Conservation (phyloP, 176 grass and related monocot species). For the Thalia dealbata region DNA sequence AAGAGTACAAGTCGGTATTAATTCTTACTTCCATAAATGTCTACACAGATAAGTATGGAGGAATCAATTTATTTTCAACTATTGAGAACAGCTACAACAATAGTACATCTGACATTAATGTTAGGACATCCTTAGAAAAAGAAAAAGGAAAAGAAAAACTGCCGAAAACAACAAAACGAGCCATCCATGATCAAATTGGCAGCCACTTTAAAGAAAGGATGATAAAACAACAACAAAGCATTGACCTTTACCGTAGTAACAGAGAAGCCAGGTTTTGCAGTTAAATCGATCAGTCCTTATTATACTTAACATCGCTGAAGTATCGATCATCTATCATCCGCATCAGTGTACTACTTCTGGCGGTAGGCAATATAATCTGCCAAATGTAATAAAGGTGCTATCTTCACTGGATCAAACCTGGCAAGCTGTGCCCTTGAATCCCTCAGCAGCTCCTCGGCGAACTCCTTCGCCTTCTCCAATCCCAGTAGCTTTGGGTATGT, state of each 20-base stretch:
- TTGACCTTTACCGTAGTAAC: neutral
- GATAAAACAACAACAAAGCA: neutral
- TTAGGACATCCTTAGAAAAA: neutral
- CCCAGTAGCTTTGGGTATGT: conserved; percentile 12
- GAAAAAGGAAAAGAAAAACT: neutral
- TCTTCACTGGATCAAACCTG: neutral
- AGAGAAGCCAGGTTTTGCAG: neutral
- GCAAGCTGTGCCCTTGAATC: neutral
- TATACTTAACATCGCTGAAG: neutral
- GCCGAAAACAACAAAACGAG: neutral
- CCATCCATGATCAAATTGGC: neutral
- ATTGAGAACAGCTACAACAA: neutral
- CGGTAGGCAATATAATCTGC: conserved; percentile 6
- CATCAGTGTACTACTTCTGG: conserved; percentile 1
- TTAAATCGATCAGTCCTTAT: neutral
- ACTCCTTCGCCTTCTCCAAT: neutral
- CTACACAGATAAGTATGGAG: neutral
- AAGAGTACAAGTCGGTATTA: too few species aligned
- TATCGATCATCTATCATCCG: neutral
- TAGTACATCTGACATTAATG: neutral
- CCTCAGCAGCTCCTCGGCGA: conserved; percentile 4
- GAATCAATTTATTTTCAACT: neutral
- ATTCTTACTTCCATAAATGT: neutral
- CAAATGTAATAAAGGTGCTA: conserved; percentile 1
- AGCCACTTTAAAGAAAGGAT: neutral